Base-by-base conservation (phyloP, 331 rosid genomes). In the Prunus yedoensis region DNA sequence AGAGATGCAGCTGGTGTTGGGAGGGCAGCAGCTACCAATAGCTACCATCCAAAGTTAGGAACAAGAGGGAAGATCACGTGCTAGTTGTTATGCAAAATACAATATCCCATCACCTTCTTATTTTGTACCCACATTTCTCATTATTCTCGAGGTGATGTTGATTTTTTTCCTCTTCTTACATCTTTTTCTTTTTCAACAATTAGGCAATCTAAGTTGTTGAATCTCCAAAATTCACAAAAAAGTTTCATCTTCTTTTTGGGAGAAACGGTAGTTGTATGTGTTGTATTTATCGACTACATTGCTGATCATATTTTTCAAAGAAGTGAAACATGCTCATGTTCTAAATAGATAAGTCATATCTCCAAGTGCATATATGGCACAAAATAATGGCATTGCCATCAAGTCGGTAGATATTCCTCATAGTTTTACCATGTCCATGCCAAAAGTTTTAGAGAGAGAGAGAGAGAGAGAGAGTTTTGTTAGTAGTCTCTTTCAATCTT, bases 401-500 rank as follows among this genome's bases (percentile, higher is more conserved):
- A 38, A 38, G 9, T 38, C 6, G 43, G 9, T 38, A 38, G 43
- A 38, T 38, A 38, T 7, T 38, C 43, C 43, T 47, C 16, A 4
- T 21, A 25, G 18, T 25, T 59, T 54, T 43, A 15, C 30, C 64
- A 30, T 53, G 35, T 32, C 38, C 38, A 32, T 32, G 38, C 30
- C 25, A 35, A n/a, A 17, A 13, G 13, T 3, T 23, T 23, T 23
- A n/a, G n/a, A n/a, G n/a, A n/a, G n/a, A n/a, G n/a, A 30, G 35
- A 30, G 35, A 30, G 30, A 32, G 38, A 35, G 38, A 35, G 38
- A 35, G 38, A 35, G 38, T 77, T 66, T 69, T 10, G 74, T 77
- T 73, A 77, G 54, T 49, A 51, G 93, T 85, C 66, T 10, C 83
- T 86, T 81, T 81, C 89, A 79, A 10, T 27, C 63, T 28, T 52